Evolutionary conservation across 129 eudicot species (phyloP), one percentile per base, ranked within the genome.

Genomic region (Tanacetum coccineum): DNA sequence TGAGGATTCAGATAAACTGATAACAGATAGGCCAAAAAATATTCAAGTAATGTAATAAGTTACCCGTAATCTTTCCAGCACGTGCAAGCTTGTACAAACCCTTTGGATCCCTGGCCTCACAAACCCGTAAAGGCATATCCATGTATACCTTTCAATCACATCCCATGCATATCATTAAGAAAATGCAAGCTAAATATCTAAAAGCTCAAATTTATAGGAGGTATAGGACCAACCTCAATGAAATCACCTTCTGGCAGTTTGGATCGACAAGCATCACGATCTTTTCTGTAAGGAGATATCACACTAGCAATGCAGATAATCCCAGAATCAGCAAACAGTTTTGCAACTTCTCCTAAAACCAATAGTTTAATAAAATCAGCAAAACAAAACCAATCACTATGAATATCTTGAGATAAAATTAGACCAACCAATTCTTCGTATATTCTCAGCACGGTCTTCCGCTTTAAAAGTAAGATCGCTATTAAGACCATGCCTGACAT

Each of bases 91-190:
- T 93, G 83, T 93, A 93, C 74, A 93, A 73, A 21, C 99, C 99
- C 80, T 93, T 93, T 11, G 99, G 90, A 70, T 93, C 99, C 87
- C 99, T 86, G 22, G 90, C 85, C 82, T 93, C 99, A 15, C 99
- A 93, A 72, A 93, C 81, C 68, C 81, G 62, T 17, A 93, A 74
- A 54, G 99, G 99, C 61, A 87, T 84, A 79, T 93, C 90, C 99
- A 93, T 84, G 73, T 76, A 93, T 48, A 93, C 95, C 99, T 93
- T 71, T 48, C 17, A 67, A 30, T 53, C 68, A 64, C 21, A 15
- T 54, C 7, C 3, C 26, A 9, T 64, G 47, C 47, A 56, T 70
- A 53, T 55, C 52, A 50, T 36, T 39, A 75, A 3, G 6, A 59
- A 54, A 57, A 46, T 14, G 18, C 40, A 74, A 66, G 26, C 30